Percentiles rank a stretch among this genome's conserved stretches.
phyloP scores from a whole-genome alignment of 108 stramenopile genomes.

The Fragilariopsis cylindrus region DNA sequence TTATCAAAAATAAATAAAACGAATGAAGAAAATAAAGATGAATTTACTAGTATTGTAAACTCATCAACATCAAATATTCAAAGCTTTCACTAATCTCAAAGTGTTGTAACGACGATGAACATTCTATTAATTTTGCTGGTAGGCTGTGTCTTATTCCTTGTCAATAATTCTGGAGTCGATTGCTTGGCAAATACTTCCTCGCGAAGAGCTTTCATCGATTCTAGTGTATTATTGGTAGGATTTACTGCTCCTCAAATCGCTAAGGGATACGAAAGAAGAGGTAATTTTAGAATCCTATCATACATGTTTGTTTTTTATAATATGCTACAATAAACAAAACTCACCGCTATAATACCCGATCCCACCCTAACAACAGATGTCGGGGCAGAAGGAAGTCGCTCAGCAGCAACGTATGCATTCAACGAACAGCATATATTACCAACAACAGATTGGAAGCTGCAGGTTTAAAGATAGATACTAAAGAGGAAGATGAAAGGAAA shows the following conservation, averaged over 20 bases:
- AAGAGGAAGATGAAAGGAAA: slow-evolving; percentile 44
- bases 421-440: slow-evolving; percentile 53
- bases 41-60: no score
- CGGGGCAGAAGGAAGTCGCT: slow-evolving; percentile 37
- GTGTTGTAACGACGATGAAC: no score
- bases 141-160: no score
- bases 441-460: slow-evolving; percentile 49
- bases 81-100: no score
- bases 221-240: not conserved
- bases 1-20: no score
- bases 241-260: not conserved
- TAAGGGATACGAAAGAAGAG: slow-evolving; percentile 20
- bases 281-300: no score
- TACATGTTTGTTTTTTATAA: no score
- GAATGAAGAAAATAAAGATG: no score
- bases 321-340: no score
- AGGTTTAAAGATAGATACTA: slow-evolving; percentile 61
- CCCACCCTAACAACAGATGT: slow-evolving; percentile 23
- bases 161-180: not conserved
- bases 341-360: no score
- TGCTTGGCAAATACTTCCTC: not conserved
- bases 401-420: slow-evolving; percentile 44
- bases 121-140: no score
- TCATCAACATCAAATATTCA: no score
- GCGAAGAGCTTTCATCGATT: not conserved